Conservation (phyloP, 169 alveolate species). For the Eimeria brunetti region DNA sequence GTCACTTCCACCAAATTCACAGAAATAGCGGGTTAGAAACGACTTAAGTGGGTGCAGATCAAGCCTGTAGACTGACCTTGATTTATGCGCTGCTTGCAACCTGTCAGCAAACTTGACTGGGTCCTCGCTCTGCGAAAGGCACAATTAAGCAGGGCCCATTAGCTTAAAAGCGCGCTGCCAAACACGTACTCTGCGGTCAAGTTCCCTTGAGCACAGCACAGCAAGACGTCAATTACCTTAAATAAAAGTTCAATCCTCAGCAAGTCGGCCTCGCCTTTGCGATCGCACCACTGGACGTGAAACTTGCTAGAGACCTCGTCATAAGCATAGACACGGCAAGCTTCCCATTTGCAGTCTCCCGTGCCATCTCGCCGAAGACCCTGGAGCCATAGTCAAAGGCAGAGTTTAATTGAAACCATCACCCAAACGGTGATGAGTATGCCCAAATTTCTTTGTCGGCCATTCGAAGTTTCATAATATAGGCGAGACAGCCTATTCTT, state of each 20-base stretch:
- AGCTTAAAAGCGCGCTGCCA: not conserved
- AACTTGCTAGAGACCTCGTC: slow-evolving; percentile 54
- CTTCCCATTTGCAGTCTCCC: slow-evolving; percentile 91
- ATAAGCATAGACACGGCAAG: slow-evolving; percentile 79
- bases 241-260: slow-evolving; percentile 91
- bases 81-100: slow-evolving; percentile 65
- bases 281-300: slow-evolving; percentile 58
- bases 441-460: not conserved
- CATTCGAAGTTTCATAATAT: not conserved
- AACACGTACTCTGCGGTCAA: not conserved
- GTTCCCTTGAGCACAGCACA: not conserved
- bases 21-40: not conserved
- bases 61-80: slow-evolving; percentile 18
- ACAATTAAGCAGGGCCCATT: not conserved
- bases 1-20: not conserved
- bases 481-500: not conserved
- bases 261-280: slow-evolving; percentile 84
- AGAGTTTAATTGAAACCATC: not conserved
- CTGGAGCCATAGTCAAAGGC: slow-evolving; percentile 84
- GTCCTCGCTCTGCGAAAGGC: slow-evolving; percentile 66
- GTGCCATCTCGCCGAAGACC: slow-evolving; percentile 86
- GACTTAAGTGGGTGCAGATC: not conserved
- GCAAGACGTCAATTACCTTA: slow-evolving; percentile 3
- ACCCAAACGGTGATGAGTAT: not conserved
- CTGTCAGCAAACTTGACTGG: slow-evolving; percentile 81